phyloP scores from a whole-genome alignment of 2,329 filamentous ascomycete genomes.

The Ophiostoma pallidulum region DNA sequence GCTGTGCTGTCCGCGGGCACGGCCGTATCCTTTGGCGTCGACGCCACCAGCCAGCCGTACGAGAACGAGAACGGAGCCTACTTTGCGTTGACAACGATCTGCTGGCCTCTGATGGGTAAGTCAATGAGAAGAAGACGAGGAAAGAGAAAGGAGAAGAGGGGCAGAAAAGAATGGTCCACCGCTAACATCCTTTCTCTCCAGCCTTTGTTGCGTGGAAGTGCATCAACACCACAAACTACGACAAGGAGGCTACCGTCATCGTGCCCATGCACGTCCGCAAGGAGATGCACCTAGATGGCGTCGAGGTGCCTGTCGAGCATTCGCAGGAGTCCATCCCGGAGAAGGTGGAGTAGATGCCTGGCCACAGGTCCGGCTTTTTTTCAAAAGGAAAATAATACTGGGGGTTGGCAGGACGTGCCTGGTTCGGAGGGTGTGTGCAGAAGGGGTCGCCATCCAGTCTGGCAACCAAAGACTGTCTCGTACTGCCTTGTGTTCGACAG shows the following conservation, averaged over 20 bases:
- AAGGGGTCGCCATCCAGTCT: too few relatives aligned
- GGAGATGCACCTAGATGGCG: conserved; percentile 4
- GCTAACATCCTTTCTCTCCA: too few relatives aligned
- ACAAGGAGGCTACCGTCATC: conserved; percentile 2
- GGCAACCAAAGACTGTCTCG: too few relatives aligned
- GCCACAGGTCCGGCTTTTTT: too few relatives aligned
- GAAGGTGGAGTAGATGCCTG: background rate
- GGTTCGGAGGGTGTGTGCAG: too few relatives aligned
- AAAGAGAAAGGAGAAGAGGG: too few relatives aligned
- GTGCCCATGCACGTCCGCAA: conserved; percentile 7
- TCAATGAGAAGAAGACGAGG: too few relatives aligned
- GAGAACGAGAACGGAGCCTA: conserved; percentile 8
- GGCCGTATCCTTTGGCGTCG: conserved; percentile 7
- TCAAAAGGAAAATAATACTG: too few relatives aligned
- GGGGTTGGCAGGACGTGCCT: too few relatives aligned
- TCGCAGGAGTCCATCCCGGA: background rate
- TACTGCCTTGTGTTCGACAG: too few relatives aligned
- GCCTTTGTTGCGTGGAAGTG: conserved; percentile 5
- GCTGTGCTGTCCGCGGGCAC: conserved; percentile 5
- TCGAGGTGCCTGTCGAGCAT: background rate
- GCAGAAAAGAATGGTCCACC: too few relatives aligned
- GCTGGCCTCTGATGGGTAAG: conserved; percentile 10
- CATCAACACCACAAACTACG: conserved; percentile 9
- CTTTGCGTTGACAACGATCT: conserved; percentile 7
- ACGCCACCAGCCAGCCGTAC: conserved; percentile 4